phyloP scores from a whole-genome alignment of 345 rosid species.

The Salix viminalis region DNA sequence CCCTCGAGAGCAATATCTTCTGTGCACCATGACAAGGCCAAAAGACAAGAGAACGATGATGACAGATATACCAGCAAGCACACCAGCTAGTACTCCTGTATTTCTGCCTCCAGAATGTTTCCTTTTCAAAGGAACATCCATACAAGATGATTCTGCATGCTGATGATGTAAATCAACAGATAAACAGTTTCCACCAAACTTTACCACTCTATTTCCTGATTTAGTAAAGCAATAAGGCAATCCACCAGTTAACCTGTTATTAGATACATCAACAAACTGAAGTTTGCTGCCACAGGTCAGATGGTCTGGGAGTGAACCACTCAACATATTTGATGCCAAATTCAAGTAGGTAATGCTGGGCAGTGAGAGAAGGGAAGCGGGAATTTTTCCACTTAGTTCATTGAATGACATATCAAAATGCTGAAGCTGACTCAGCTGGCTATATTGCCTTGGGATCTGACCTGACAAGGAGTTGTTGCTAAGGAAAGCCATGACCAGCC shows the following conservation, averaged over 20 bases:
- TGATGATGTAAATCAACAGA: slow-evolving; percentile 39
- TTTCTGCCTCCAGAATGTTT: slow-evolving; percentile 27
- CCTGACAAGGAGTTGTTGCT: slow-evolving; percentile 46
- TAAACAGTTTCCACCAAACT: slow-evolving; percentile 53
- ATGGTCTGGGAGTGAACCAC: slow-evolving; percentile 48
- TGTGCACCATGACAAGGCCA: slow-evolving; percentile 32
- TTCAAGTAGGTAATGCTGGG: slow-evolving; percentile 51
- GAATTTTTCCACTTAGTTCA: slow-evolving; percentile 29
- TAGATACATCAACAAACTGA: slow-evolving; percentile 53
- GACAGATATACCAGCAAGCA: slow-evolving; percentile 34
- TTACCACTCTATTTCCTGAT: slow-evolving; percentile 24
- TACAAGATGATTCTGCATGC: slow-evolving; percentile 50
- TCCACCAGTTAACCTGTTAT: slow-evolving; percentile 51
- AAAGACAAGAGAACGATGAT: slow-evolving; percentile 32
- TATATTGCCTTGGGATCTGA: slow-evolving; percentile 31
- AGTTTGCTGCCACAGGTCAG: slow-evolving; percentile 51
- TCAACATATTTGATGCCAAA: slow-evolving; percentile 49
- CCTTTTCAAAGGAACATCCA: slow-evolving; percentile 28
- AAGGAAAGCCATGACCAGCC: slow-evolving; percentile 34
- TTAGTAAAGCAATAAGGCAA: slow-evolving; percentile 48
- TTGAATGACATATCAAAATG: slow-evolving; percentile 45
- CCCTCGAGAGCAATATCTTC: slow-evolving; percentile 35
- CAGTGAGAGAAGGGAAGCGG: slow-evolving; percentile 45
- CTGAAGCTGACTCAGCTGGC: slow-evolving; percentile 35
- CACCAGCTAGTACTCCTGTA: slow-evolving; percentile 40